phyloP scores from a whole-genome alignment of 305 asterid genomes.

The Fraxinus paxiana region DNA sequence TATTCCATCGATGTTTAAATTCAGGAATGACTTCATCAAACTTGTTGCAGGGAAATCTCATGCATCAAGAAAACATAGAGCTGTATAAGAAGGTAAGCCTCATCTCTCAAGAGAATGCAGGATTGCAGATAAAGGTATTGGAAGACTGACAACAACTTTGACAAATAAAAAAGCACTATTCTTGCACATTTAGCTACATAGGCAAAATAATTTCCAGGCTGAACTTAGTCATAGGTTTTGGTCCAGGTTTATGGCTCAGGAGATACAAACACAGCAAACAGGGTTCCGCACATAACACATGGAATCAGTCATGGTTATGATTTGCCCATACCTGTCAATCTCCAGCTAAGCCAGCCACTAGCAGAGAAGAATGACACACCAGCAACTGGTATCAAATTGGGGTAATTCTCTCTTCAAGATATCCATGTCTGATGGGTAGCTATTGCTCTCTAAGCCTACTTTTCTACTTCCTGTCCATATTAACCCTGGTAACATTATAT shows the following conservation, averaged over 20 bases:
- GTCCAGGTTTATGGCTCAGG: constrained; percentile 45
- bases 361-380: constrained; percentile 28
- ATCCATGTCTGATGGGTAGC: not conserved
- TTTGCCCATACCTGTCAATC: constrained; percentile 37
- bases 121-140: constrained; percentile 57
- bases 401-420: constrained; percentile 35
- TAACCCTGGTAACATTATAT: not conserved
- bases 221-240: constrained; percentile 14
- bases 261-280: constrained; percentile 30
- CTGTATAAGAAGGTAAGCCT: constrained; percentile 51
- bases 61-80: constrained; percentile 57
- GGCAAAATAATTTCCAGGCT: constrained; percentile 1
- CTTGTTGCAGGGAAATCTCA: constrained; percentile 44
- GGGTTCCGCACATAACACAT: constrained; percentile 13
- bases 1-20: constrained; percentile 1
- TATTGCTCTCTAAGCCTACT: not conserved
- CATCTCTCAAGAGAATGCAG: constrained; percentile 43
- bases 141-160: not conserved
- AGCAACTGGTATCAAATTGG: constrained; percentile 32
- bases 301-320: constrained; percentile 30
- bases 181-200: not conserved
- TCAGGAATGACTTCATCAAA: constrained; percentile 12
- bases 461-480: not conserved
- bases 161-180: constrained; percentile 9
- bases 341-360: constrained; percentile 54